Conservation (phyloP, 2,329 filamentous ascomycete genomes). For the Harringtonia lauricola region DNA sequence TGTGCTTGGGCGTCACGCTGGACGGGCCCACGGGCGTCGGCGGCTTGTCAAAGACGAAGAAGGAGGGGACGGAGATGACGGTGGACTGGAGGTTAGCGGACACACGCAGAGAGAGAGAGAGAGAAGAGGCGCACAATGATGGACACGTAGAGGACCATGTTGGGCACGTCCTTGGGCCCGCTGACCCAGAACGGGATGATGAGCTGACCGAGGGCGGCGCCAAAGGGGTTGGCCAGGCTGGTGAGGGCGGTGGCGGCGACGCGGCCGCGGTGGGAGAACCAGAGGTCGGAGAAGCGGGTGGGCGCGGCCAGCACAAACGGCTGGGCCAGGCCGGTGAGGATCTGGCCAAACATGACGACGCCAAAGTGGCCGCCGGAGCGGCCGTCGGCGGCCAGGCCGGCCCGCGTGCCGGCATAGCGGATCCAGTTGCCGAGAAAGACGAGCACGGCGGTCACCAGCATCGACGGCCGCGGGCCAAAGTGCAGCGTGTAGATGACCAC, state of each 20-base stretch:
- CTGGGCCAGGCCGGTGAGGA: conserved; percentile 79
- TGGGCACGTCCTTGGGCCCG: conserved; percentile 53
- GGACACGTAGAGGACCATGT: conserved; percentile 74
- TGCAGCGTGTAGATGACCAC: conserved; percentile 68
- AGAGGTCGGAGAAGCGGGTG: conserved; percentile 83
- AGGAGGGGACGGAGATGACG: conserved; percentile 58
- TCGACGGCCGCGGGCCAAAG: conserved; percentile 65
- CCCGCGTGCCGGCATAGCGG: conserved; percentile 60
- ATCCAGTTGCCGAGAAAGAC: conserved; percentile 84
- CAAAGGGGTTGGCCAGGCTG: conserved; percentile 80
- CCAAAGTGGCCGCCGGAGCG: conserved; percentile 49
- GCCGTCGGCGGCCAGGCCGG: conserved; percentile 15
- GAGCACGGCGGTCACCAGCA: conserved; percentile 61
- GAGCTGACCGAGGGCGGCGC: conserved; percentile 78
- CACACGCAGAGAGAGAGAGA: background rate
- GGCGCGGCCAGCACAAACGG: conserved; percentile 87
- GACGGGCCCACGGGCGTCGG: conserved; percentile 69
- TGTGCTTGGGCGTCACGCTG: conserved; percentile 44
- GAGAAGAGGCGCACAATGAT: conserved; percentile 55
- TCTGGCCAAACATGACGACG: conserved; percentile 80
- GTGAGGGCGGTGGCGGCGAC: conserved; percentile 80
- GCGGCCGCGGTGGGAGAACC: conserved; percentile 79
- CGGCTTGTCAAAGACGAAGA: conserved; percentile 68
- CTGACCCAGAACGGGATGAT: conserved; percentile 70
- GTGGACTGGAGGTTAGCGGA: conserved; percentile 31